These are phyloP conservation scores for Thalassiosira exigua DNA, from an alignment of 352 stramenopile species.

Conservation along the genomic window DNA sequence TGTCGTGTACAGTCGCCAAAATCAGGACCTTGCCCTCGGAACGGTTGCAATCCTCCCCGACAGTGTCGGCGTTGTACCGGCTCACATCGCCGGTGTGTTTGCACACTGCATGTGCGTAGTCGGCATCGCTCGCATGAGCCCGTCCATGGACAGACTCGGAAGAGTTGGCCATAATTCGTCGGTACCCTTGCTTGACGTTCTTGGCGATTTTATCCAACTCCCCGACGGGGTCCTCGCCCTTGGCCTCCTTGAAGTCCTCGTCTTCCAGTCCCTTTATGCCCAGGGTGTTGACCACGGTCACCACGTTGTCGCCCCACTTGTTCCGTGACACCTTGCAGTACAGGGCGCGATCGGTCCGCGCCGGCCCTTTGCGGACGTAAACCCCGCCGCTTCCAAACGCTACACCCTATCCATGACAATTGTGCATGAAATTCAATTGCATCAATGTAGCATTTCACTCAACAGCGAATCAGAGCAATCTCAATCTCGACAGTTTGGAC, in stretches of 20 bases:
- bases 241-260: constrained; percentile 45
- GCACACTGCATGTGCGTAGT: constrained; percentile 71
- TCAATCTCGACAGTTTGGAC: too few relatives aligned
- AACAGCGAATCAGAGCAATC: too few relatives aligned
- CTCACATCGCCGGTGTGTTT: constrained; percentile 58
- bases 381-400: constrained; percentile 78
- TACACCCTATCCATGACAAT: too few relatives aligned
- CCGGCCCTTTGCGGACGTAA: constrained; percentile 76
- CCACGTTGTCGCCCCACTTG: constrained; percentile 71
- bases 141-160: constrained; percentile 47
- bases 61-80: constrained; percentile 80
- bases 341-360: constrained; percentile 74
- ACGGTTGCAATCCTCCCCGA: constrained; percentile 74
- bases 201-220: constrained; percentile 64
- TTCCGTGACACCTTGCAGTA: constrained; percentile 75
- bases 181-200: constrained; percentile 56
- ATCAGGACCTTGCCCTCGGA: constrained; percentile 84
- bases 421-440: too few relatives aligned
- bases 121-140: constrained; percentile 61
- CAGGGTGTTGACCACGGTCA: constrained; percentile 77
- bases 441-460: too few relatives aligned
- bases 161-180: constrained; percentile 62
- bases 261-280: constrained; percentile 65
- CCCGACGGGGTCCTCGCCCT: constrained; percentile 54
- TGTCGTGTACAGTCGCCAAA: constrained; percentile 82